Base-by-base conservation (phyloP, 176 grass and related monocot genomes). In the Avena atlantica region DNA sequence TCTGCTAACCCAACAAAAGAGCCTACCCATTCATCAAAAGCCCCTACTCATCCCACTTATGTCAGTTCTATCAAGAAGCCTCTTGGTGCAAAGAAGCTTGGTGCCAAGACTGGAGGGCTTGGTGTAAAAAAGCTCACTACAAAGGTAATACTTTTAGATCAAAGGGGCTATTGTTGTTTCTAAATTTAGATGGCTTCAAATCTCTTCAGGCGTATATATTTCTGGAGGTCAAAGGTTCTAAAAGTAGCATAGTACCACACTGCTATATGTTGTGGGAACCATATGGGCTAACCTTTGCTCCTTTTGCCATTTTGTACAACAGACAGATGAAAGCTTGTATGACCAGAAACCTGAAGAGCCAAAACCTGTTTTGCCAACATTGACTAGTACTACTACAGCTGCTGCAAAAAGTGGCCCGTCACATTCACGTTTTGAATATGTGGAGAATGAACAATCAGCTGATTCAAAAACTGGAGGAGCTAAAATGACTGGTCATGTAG, bases 291-390 rank as follows among this genome's bases (percentile, higher is more conserved):
- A 77, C 34, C 12, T 47, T 27, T 78, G 23, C 59, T 47, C 3
- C 74, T 53, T 48, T 70, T n/a, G 56, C 9, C 16, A 70, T 84
- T 77, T 14, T 69, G 29, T 90, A 34, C 4, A 83, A 56, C 88
- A 96, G 94, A 88, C 89, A 88, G 92, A 88, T 81, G 94, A 96
- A 78, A 92, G 85, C 86, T 76, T 96, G 16, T 96, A 96, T 88
- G 94, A 96, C 5, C 94, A 96, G 89, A 96, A 96, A 84, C 94
- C 94, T 50, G 94, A 96, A 88, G 94, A 94, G 74, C 94, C 89
- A 49, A 87, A 89, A 68, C 92, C 89, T 78, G 83, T 14, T 79
- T 53, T 61, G 48, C 80, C 87, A 84, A 70, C 88, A 78, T 69
- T 96, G 64, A 76, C 74, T 44, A 74, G 53, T 52, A 69, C 75